Evolutionary conservation across 768 basidiomycete genomes (phyloP), one percentile per base, ranked within the genome.

Genomic region (Boletus patriciae): DNA sequence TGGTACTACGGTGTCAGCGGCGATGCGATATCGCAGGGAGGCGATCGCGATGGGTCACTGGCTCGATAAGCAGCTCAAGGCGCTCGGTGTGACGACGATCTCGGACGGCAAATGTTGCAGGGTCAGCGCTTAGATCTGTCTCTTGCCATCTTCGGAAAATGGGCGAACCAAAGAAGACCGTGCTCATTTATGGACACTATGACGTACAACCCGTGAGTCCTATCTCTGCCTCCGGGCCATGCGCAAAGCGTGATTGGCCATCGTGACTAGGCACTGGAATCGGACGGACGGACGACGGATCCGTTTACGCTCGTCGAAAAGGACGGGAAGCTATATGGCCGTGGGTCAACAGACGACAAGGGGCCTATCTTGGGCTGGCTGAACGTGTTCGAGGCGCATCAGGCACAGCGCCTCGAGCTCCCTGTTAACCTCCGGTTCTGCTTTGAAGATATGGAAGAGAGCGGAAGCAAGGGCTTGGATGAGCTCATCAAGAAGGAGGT

Each of bases 361-460:
- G 93, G 93, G 0, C 92, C 92, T 15, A 78, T 95, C 41, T 74
- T 92, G 10, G 93, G 89, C 15, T 95, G 93, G 93, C 72, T 96
- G 55, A 94, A 94, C 66, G 87, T 94, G 43, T 78, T 97, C 44
- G 87, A 96, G 64, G 94, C 91, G 53, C 93, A 96, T 55, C 74
- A 81, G 47, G 75, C 84, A 51, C 81, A 82, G 44, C 78, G 82
- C 19, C 76, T 84, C 44, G 82, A 83, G 36, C 80, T 97, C 19
- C 95, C 95, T 1, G 93, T 98, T 27, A 97, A 98, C 70, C 73
- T 98, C 53, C 83, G 85, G 61, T 86, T 91, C 77, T 92, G 90
- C 78, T 94, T 98, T 64, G 96, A 98, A 71, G 95, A 91, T 5
- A 98, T 97, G 95, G 96, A 98, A 71, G 96, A 98, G 77, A 88